Conservation (phyloP, 2,329 filamentous ascomycete genomes). For the Mycogone perniciosa region DNA sequence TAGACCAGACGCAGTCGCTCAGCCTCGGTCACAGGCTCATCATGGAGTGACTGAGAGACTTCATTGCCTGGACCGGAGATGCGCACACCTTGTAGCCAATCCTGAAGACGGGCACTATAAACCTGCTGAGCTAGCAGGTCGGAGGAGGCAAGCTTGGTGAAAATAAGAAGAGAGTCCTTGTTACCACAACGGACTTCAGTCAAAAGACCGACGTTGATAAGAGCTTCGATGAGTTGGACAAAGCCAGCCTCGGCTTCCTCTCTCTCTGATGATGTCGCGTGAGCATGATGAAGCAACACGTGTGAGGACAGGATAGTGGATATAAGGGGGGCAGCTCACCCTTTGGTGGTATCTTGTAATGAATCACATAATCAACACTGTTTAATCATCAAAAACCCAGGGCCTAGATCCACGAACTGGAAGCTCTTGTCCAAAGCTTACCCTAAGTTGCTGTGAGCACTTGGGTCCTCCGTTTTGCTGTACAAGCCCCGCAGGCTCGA, state of each 20-base stretch:
- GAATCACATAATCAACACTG: conserved; percentile 83
- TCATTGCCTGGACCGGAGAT: conserved; percentile 69
- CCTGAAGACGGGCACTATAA: conserved; percentile 80
- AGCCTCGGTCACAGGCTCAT: conserved; percentile 76
- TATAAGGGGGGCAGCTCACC: conserved; percentile 40
- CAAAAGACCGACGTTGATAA: conserved; percentile 73
- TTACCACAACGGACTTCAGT: conserved; percentile 82
- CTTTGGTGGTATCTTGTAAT: conserved; percentile 64
- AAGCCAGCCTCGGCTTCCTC: conserved; percentile 67
- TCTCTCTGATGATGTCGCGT: conserved; percentile 45
- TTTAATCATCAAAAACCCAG: not conserved
- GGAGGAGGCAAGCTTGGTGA: conserved; percentile 71
- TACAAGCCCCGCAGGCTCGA: conserved; percentile 28
- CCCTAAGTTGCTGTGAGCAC: conserved; percentile 35
- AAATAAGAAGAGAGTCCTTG: conserved; percentile 69
- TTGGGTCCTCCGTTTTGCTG: conserved; percentile 22
- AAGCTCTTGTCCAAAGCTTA: conserved; percentile 18
- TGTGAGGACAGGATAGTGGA: not conserved
- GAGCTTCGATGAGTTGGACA: conserved; percentile 65
- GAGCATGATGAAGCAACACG: conserved; percentile 7
- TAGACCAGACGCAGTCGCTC: conserved; percentile 86
- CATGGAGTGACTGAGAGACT: conserved; percentile 58
- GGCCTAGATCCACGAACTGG: not conserved
- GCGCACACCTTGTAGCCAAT: conserved; percentile 88
- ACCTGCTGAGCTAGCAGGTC: conserved; percentile 71